A percentile compares a stretch with the other conserved stretches of the same genome.
These are phyloP conservation scores for Halenospora varia DNA, from an alignment of 495 filamentous ascomycete species.

Conservation along the genomic window DNA sequence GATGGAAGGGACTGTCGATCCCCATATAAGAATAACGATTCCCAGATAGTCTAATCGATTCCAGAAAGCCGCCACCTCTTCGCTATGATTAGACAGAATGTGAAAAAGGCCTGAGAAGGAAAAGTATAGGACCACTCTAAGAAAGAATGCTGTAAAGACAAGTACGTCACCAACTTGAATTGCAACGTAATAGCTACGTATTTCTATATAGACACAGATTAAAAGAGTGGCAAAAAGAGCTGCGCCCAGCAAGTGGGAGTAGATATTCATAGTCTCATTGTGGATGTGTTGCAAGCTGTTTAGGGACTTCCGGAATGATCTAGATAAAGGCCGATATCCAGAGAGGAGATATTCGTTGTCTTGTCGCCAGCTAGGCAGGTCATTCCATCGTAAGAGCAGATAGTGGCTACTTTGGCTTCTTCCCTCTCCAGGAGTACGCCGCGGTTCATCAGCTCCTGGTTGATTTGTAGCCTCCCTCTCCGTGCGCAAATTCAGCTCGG, in stretches of 20 bases:
- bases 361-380: neutral
- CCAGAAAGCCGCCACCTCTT: slow-evolving; percentile 30
- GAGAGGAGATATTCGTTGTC: slow-evolving; percentile 27
- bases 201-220: slow-evolving; percentile 30
- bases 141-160: slow-evolving; percentile 42
- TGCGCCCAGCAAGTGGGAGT: slow-evolving; percentile 22
- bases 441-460: neutral
- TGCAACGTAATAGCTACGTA: slow-evolving; percentile 22
- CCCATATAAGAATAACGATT: slow-evolving; percentile 51
- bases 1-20: slow-evolving; percentile 46
- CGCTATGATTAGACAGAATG: slow-evolving; percentile 44
- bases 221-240: slow-evolving; percentile 39
- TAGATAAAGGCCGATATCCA: slow-evolving; percentile 20
- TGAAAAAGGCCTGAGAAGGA: slow-evolving; percentile 45
- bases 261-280: slow-evolving; percentile 33
- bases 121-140: slow-evolving; percentile 47
- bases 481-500: neutral
- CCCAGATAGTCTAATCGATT: slow-evolving; percentile 48
- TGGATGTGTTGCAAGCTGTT: slow-evolving; percentile 22
- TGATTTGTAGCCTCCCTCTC: neutral
- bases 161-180: slow-evolving; percentile 36
- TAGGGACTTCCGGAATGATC: slow-evolving; percentile 15
- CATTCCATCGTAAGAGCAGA: neutral
- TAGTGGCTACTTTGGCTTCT: neutral
- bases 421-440: neutral